Conservation (phyloP, 2,329 filamentous ascomycete species). For the Colletotrichum sp. region DNA sequence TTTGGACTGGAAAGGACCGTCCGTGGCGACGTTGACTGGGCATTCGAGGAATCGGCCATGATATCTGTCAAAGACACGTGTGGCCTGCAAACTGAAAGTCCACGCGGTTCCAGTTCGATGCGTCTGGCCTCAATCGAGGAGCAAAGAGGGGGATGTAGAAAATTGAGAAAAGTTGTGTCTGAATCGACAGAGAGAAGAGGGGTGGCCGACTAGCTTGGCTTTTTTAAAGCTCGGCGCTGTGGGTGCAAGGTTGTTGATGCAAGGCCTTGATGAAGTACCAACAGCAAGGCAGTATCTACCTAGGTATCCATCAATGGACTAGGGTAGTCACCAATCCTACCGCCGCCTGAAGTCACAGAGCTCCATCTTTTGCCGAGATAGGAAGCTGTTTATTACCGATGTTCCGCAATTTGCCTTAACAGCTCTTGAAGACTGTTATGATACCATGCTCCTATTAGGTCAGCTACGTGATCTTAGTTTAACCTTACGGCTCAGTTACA, state of each 20-base stretch:
- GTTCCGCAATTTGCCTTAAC: background rate
- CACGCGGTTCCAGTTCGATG: background rate
- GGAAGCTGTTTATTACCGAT: background rate
- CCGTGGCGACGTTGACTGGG: background rate
- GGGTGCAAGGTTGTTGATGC: background rate
- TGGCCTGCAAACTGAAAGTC: background rate
- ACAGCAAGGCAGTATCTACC: background rate
- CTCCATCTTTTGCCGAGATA: background rate
- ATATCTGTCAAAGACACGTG: background rate
- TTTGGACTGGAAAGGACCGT: background rate
- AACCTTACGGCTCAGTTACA: background rate
- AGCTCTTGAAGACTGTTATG: background rate
- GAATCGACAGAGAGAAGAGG: background rate
- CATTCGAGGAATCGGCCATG: background rate
- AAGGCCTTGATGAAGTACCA: background rate
- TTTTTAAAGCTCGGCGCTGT: background rate
- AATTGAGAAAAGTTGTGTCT: background rate
- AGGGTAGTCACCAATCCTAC: background rate
- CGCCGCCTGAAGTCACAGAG: rapidly evolving
- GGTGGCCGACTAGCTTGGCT: background rate
- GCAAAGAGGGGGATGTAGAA: background rate
- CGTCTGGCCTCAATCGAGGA: background rate
- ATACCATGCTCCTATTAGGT: background rate
- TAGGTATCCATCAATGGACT: no score
- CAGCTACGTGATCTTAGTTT: background rate